Conservation (phyloP, 768 basidiomycete genomes). For the Hygrophoropsis aurantiaca region DNA sequence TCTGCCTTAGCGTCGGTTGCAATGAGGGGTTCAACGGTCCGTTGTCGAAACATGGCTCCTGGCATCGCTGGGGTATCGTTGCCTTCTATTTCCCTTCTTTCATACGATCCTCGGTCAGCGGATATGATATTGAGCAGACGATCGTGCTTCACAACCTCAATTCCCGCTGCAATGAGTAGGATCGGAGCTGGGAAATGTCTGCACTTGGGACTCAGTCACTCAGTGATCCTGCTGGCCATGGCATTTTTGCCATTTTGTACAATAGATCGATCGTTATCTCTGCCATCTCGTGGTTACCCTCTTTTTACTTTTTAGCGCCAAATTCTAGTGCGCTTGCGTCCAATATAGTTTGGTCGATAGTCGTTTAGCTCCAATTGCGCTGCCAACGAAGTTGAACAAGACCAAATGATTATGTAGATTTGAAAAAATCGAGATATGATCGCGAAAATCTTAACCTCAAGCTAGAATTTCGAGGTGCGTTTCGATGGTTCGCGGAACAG, state of each 20-base stretch:
- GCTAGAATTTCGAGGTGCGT: background rate
- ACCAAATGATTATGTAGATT: background rate
- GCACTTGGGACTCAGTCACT: no score
- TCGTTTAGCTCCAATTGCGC: background rate
- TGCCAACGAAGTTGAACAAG: background rate
- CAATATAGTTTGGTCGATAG: constrained; percentile 1
- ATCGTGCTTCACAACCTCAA: background rate
- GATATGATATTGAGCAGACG: background rate
- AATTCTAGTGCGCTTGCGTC: constrained; percentile 3
- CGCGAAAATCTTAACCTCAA: no score
- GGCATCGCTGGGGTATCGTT: no score
- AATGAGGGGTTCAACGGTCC: constrained; percentile 9
- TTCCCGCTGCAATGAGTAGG: background rate
- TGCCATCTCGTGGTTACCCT: constrained; percentile 25
- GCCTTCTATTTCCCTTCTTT: no score
- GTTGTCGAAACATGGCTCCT: no score
- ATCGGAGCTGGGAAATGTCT: background rate
- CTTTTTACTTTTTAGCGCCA: constrained; percentile 9
- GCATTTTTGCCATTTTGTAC: background rate
- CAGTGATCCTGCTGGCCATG: constrained; percentile 1
- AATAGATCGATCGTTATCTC: constrained; percentile 25
- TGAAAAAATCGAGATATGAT: no score
- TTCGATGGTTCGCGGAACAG: no score
- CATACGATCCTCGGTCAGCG: no score
- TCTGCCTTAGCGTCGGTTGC: constrained; percentile 25